Base-by-base conservation (phyloP, 106 monocot species). In the Iris macrosiphon region DNA sequence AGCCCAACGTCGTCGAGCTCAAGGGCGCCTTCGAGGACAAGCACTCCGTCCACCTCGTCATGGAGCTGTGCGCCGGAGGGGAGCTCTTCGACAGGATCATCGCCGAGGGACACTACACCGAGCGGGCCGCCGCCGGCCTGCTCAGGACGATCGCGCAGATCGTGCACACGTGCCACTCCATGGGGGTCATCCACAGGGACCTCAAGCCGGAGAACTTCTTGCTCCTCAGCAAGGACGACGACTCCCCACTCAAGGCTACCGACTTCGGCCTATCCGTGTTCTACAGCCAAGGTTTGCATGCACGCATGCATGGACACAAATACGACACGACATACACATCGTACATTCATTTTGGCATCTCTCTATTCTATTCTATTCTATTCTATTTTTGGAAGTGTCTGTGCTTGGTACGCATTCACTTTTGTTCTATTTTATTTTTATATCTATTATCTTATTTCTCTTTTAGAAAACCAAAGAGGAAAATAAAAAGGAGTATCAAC, bases 211-310 rank as follows among this genome's bases (percentile, higher is more conserved):
- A 81, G 75, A 81, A 81, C 40, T 81, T 81, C 20, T 62, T 81
- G 19, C 28, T 81, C 44, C 63, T 81, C 35, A 76, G 59, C 34
- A 81, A 76, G 37, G 72, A 65, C 6, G 75, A 75, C 45, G 54
- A 81, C 49, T 75, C 81, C 0, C 81, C 81, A 3, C 49, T 81
- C 55, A 72, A 81, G 42, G 72, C 76, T 2, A 81, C 81, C 6
- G 81, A 81, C 55, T 81, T 81, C 34, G 81, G 81, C 8, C 81
- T 81, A 30, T 81, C 81, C 2, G 81, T 76, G 15, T 81, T 81
- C 71, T 81, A 72, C 81, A 81, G 76, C 63, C 66, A 75, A 81
- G 81, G 81, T 75, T n/a, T n/a, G n/a, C n/a, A n/a, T n/a, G n/a
- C n/a, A n/a, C n/a, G n/a, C n/a, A n/a, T n/a, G n/a, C n/a, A n/a